phyloP scores from a whole-genome alignment of 805 yeast genomes.

The Myxozyma udenii region DNA sequence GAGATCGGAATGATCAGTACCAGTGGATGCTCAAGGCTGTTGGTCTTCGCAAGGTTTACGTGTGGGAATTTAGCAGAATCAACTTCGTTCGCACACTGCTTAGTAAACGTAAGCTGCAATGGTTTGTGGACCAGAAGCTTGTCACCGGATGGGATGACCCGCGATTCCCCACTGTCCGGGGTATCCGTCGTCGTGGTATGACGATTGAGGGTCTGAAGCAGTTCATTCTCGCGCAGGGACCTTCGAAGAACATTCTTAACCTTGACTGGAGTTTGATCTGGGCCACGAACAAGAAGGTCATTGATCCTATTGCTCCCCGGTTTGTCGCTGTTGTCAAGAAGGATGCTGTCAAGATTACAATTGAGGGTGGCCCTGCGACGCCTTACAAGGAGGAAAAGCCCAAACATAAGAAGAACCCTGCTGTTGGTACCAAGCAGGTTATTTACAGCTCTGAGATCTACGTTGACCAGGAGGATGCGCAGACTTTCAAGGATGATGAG shows the following conservation, averaged over 20 bases:
- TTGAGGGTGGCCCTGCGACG: constrained; percentile 62
- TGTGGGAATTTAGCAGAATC: constrained; percentile 98
- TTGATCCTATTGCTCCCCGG: constrained; percentile 96
- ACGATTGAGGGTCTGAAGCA: constrained; percentile 94
- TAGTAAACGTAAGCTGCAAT: constrained; percentile 96
- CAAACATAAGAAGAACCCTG: constrained; percentile 93
- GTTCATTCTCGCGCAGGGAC: constrained; percentile 94
- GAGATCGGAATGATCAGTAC: constrained; percentile 98
- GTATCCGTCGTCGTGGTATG: constrained; percentile 98
- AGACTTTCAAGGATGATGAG: constrained; percentile 73
- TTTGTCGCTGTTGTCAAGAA: constrained; percentile 70
- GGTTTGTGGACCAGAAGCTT: constrained; percentile 91
- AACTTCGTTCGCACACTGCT: constrained; percentile 93
- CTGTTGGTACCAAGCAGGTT: constrained; percentile 79
- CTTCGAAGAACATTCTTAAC: constrained; percentile 93
- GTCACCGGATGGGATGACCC: constrained; percentile 99
- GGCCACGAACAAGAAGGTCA: constrained; percentile 95
- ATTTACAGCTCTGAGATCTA: constrained; percentile 60
- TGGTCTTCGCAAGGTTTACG: constrained; percentile 82
- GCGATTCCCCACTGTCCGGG: constrained; percentile 98
- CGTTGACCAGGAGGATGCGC: constrained; percentile 83
- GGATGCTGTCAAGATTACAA: constrained; percentile 62
- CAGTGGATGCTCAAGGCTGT: constrained; percentile 89
- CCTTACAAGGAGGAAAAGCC: constrained; percentile 71
- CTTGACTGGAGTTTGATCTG: constrained; percentile 97